Evolutionary conservation across 805 yeast species (phyloP), one percentile per base, ranked within the genome.

Genomic region (Yamadazyma insecticola): DNA sequence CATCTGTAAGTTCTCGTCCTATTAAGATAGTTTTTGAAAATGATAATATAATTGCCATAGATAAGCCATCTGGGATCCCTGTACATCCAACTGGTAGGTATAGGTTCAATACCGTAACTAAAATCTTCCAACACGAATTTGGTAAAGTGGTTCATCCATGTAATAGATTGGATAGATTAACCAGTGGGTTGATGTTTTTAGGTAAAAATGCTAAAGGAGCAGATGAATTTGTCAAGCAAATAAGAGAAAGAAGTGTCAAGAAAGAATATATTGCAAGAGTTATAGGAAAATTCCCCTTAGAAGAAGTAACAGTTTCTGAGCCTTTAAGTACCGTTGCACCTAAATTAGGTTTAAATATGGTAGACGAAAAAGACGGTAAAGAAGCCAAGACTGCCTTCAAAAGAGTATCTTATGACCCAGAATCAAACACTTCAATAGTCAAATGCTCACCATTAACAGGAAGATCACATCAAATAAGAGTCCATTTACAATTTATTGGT

Each of bases 11-110:
- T 6, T 57, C 81, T 32, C 48, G 64, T 26, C 71, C 73, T 0
- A 78, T 87, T 29, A 69, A 72, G 33, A 74, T 85, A 15, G 82
- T 89, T 0, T 70, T 68, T 50, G 85, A 88, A 47, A 80, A 86
- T 51, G 87, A 81, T 6, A 74, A 82, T 29, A 52, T 87, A 14
- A 66, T 92, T 4, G 94, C 84, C 3, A 80, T 92, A 14, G 95
- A 90, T 53, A 92, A 92, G 43, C 98, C 98, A 0, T 73, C 92
- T 4, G 97, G 98, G 0, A 71, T 92, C 2, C 97, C 98, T 0
- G 95, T 86, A 0, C 98, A 92, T 53, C 97, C 98, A 3, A 82
- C 96, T 0, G 98, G 97, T 0, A 60, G 89, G 41, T 77, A 79
- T 66, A 51, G 92, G 50, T 76, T 76, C 56, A 75, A 80, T 52